Evolutionary conservation across 225 moss, liverwort and hornwort species (phyloP).

Genomic region (Rhytidiadelphus loreus): DNA sequence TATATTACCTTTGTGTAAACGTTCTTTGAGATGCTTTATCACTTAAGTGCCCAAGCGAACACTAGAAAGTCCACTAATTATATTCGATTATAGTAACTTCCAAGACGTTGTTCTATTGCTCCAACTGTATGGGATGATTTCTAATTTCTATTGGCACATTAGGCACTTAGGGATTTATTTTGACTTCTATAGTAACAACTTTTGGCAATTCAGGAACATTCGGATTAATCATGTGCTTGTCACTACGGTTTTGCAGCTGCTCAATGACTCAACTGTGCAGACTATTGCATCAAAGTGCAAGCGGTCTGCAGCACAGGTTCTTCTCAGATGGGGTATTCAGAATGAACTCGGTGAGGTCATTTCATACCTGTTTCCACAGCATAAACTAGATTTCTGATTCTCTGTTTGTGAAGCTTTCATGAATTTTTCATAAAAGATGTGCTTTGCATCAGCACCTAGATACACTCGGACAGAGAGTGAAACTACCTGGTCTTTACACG

Average conservation of each 20-base stretch:
- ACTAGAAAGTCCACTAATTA: neutral
- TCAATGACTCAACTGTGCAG: conserved; percentile 51
- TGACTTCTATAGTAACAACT: neutral
- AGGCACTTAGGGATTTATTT: neutral
- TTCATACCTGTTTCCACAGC: neutral
- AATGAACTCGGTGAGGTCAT: conserved; percentile 39
- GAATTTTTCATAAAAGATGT: neutral
- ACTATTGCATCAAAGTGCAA: conserved; percentile 38
- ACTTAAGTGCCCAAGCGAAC: neutral
- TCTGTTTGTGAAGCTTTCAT: neutral
- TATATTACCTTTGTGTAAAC: neutral
- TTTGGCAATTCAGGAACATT: neutral
- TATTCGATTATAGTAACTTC: neutral
- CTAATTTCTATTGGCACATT: neutral
- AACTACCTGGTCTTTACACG: neutral
- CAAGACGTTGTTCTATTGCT: neutral
- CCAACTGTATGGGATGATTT: neutral
- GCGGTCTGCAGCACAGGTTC: conserved; percentile 62
- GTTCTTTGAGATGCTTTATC: neutral
- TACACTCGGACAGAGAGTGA: neutral
- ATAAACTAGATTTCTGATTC: neutral
- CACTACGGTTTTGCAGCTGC: conserved; percentile 30
- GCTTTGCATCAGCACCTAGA: neutral
- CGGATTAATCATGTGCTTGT: neutral
- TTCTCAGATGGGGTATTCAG: conserved; percentile 89